phyloP scores from a whole-genome alignment of 208 protist genomes.

The Wallacemonas sp. region DNA sequence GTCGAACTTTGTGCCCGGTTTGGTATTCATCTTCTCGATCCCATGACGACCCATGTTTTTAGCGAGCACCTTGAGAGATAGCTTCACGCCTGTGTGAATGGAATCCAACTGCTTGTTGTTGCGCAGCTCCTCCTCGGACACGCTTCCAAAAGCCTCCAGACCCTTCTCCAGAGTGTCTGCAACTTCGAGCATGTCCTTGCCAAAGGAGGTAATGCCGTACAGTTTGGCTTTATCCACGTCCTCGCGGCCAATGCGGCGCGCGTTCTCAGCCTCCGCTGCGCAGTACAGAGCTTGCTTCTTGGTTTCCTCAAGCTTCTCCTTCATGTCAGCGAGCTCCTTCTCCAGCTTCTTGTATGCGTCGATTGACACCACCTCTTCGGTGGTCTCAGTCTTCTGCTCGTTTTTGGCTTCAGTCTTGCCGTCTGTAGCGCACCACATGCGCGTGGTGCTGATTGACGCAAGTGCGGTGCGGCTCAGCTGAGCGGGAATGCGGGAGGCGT shows the following conservation, averaged over 20 bases:
- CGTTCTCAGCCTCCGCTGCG: constrained; percentile 89
- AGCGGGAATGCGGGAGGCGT: not conserved
- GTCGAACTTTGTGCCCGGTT: constrained; percentile 77
- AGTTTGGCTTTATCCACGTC: constrained; percentile 90
- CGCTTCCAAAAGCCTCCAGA: constrained; percentile 57
- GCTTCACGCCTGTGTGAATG: constrained; percentile 82
- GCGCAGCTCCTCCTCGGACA: constrained; percentile 51
- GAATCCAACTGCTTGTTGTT: constrained; percentile 55
- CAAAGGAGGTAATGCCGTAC: constrained; percentile 88
- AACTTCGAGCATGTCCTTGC: constrained; percentile 92
- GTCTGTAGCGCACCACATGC: constrained; percentile 39
- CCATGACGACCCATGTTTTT: constrained; percentile 85
- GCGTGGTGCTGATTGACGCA: constrained; percentile 16
- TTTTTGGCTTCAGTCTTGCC: constrained; percentile 17
- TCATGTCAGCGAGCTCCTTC: constrained; percentile 63
- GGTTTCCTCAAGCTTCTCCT: constrained; percentile 55
- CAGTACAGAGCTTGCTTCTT: constrained; percentile 87
- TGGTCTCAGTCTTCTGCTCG: constrained; percentile 8
- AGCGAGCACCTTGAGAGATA: constrained; percentile 83
- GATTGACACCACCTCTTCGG: constrained; percentile 26
- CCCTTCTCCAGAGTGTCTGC: constrained; percentile 91
- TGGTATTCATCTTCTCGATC: constrained; percentile 83
- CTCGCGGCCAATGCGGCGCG: constrained; percentile 81
- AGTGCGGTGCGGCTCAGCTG: constrained; percentile 10
- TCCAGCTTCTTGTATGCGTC: constrained; percentile 48